These are phyloP conservation scores for Linanthus parryae DNA, from an alignment of 148 eudicot genomes.

Conservation along the genomic window DNA sequence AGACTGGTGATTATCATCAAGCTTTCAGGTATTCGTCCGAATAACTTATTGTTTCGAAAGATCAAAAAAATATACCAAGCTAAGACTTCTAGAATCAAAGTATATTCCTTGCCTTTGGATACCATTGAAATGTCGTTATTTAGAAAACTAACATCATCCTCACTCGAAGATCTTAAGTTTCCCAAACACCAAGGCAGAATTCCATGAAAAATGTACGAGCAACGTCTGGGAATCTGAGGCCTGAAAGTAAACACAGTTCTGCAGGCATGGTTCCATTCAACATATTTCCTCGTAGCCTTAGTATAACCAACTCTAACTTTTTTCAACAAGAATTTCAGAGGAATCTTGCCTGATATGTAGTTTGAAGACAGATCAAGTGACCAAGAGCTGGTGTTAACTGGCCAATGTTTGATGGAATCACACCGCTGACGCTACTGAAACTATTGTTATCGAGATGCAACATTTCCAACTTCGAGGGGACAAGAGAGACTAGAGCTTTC, in stretches of 20 bases:
- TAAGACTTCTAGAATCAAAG: slow-evolving; percentile 9
- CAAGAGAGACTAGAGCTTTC: too few relatives aligned
- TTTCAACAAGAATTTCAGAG: slow-evolving; percentile 8
- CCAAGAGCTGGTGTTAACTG: too few relatives aligned
- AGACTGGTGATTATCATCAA: slow-evolving; percentile 7
- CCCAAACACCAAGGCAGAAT: slow-evolving; percentile 2
- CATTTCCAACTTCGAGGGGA: too few relatives aligned
- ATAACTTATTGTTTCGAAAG: slow-evolving; percentile 19
- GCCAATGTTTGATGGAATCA: too few relatives aligned
- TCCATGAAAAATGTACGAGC: neutral
- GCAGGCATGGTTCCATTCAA: neutral
- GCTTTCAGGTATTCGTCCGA: slow-evolving; percentile 16
- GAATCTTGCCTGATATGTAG: too few relatives aligned
- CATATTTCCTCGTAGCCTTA: slow-evolving; percentile 3
- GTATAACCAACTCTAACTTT: neutral
- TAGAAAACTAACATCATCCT: neutral
- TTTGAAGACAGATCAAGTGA: too few relatives aligned
- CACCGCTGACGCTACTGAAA: too few relatives aligned
- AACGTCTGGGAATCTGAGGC: slow-evolving; percentile 12
- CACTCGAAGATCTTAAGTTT: neutral
- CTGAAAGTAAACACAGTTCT: slow-evolving; percentile 1
- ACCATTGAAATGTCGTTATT: neutral
- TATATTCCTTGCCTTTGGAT: neutral
- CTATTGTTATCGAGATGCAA: too few relatives aligned
- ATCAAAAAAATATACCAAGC: slow-evolving; percentile 11